Evolutionary conservation across 495 filamentous ascomycete genomes (phyloP), one percentile per base, ranked within the genome.

Genomic region (Penicillium soppii): DNA sequence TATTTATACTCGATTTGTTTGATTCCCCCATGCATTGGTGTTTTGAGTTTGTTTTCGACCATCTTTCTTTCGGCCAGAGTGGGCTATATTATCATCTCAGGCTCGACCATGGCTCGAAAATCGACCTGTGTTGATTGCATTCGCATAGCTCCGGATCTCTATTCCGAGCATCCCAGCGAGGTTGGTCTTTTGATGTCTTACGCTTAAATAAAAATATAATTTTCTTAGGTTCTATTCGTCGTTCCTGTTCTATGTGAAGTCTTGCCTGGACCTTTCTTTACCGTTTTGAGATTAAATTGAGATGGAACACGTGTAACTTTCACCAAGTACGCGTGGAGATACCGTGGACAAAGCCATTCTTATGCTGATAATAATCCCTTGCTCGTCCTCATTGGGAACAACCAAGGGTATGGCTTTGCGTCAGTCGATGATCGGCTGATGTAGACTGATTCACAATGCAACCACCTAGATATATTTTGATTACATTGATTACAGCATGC

Each of bases 1-100:
- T n/a, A n/a, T n/a, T 39, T 39, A 39, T 21, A 23, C 9, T 39
- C 21, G 44, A 19, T 35, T 55, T 36, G 43, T 56, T n/a, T 63
- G 62, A 65, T 65, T 65, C 62, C 59, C 62, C 62, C 52, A 45
- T 65, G 53, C 58, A 64, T 64, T 40, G 37, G 36, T 38, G 33
- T 52, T 54, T 48, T 52, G 26, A 43, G 27, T 32, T 47, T 36
- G 33, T 23, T 41, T 38, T 48, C 30, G 9, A n/a, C 30, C 50
- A 46, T 57, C 25, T 45, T 42, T 48, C 21, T 30, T 15, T 39
- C 38, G 22, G 21, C 36, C 47, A 17, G 26, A 27, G 17, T 40
- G 30, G 49, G 41, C 37, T 9, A 12, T 45, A 15, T 15, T 43
- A 15, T 47, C 13, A n/a, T 23, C 26, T 20, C 19, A 51, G 6